phyloP scores from a whole-genome alignment of 331 rosid genomes.

The Cydonia oblonga region DNA sequence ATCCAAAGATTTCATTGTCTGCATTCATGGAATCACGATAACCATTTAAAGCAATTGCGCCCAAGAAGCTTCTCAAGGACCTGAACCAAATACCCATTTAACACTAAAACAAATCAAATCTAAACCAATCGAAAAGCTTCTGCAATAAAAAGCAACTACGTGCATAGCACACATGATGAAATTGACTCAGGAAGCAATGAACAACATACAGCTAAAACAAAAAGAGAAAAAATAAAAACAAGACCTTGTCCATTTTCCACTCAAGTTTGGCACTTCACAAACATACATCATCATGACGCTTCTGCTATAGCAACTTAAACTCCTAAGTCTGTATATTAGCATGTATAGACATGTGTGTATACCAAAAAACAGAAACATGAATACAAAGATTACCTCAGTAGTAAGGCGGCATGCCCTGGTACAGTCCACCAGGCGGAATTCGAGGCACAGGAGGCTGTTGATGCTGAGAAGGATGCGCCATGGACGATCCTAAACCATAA shows the following conservation, averaged over 20 bases:
- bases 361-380: background rate
- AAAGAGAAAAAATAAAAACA: background rate
- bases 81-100: conserved; percentile 66
- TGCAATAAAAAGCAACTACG: background rate
- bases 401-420: conserved; percentile 58
- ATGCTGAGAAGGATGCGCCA: conserved; percentile 26
- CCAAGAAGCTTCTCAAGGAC: conserved; percentile 80
- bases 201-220: background rate
- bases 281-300: background rate
- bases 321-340: background rate
- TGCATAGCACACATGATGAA: background rate
- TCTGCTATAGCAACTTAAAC: background rate
- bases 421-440: conserved; percentile 57
- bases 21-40: conserved; percentile 75
- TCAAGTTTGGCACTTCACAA: background rate
- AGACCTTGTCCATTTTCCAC: background rate
- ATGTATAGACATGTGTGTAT: background rate
- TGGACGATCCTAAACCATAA: conserved; percentile 28
- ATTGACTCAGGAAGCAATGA: background rate
- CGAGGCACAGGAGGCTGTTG: conserved; percentile 34
- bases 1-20: conserved; percentile 71
- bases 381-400: conserved; percentile 40
- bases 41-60: conserved; percentile 70
- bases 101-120: conserved; percentile 35
- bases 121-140: background rate